phyloP scores from a whole-genome alignment of 495 filamentous ascomycete species.

The Daldinia caldariorum region DNA sequence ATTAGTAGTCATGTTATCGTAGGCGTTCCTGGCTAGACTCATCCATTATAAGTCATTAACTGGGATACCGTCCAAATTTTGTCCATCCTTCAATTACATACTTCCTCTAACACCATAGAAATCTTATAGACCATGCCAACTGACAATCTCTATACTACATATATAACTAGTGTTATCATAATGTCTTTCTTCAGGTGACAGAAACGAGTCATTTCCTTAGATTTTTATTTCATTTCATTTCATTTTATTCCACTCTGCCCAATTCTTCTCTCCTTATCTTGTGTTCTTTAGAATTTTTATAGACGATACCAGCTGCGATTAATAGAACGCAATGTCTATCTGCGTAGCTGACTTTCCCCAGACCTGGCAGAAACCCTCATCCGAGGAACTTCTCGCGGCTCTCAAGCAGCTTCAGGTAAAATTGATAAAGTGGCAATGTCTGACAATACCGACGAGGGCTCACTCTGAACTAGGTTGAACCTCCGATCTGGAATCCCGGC shows the following conservation, averaged over 20 bases:
- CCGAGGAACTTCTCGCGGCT: conserved; percentile 48
- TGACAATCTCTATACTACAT: conserved; percentile 2
- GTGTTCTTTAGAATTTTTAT: neutral
- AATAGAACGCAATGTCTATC: conserved; percentile 33
- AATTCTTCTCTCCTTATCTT: neutral
- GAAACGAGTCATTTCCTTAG: conserved; percentile 2
- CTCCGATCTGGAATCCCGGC: conserved; percentile 52
- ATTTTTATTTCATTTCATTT: neutral
- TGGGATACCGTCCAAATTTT: neutral
- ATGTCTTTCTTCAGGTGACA: conserved; percentile 41
- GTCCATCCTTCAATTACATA: neutral
- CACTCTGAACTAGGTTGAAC: conserved; percentile 45
- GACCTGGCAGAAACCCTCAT: conserved; percentile 58
- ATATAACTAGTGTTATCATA: conserved; percentile 15
- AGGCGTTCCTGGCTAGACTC: conserved; percentile 4
- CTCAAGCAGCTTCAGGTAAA: conserved; percentile 52
- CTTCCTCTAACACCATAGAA: neutral
- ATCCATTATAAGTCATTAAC: neutral
- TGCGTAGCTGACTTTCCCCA: conserved; percentile 51
- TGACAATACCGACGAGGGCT: neutral
- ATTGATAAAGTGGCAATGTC: neutral
- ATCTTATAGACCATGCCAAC: conserved; percentile 10
- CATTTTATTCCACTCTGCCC: neutral
- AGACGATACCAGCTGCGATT: neutral
- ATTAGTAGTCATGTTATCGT: conserved; percentile 14